Evolutionary conservation across 495 filamentous ascomycete genomes (phyloP).

Genomic region (Poronia punctata): DNA sequence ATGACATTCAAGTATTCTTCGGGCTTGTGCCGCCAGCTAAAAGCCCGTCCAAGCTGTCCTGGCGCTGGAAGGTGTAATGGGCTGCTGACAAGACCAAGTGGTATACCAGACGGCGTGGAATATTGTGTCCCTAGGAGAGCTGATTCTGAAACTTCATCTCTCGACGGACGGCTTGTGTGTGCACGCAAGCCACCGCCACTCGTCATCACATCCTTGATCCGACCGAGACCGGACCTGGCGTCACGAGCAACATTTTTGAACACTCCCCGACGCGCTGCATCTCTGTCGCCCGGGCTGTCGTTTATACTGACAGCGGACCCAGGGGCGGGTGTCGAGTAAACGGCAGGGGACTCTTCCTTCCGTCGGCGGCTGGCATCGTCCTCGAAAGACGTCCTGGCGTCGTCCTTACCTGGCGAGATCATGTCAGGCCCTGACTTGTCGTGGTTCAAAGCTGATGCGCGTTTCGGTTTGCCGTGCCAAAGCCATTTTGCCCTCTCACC

Average conservation of each 20-base stretch:
- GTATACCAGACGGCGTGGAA: constrained; percentile 31
- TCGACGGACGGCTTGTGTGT: constrained; percentile 42
- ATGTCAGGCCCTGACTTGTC: constrained; percentile 45
- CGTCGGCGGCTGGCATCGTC: constrained; percentile 35
- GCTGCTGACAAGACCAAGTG: constrained; percentile 14
- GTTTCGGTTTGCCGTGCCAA: constrained; percentile 79
- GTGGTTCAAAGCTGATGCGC: constrained; percentile 45
- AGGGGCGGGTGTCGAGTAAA: constrained; percentile 29
- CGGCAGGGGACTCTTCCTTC: constrained; percentile 34
- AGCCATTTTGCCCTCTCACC: constrained; percentile 86
- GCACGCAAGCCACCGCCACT: constrained; percentile 44
- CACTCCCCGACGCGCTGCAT: constrained; percentile 60
- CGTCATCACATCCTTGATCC: constrained; percentile 74
- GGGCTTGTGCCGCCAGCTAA: constrained; percentile 51
- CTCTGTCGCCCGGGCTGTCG: constrained; percentile 52
- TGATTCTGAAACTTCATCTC: constrained; percentile 33
- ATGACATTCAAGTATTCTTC: constrained; percentile 43
- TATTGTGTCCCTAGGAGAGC: constrained; percentile 29
- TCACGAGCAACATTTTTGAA: constrained; percentile 80
- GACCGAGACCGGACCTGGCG: constrained; percentile 72
- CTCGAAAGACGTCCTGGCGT: constrained; percentile 35
- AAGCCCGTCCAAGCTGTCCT: constrained; percentile 33
- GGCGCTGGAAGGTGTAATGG: constrained; percentile 12
- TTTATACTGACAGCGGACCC: constrained; percentile 32
- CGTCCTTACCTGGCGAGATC: constrained; percentile 61